phyloP scores from a whole-genome alignment of 2,329 filamentous ascomycete genomes.

The Fusarium vanettenii region DNA sequence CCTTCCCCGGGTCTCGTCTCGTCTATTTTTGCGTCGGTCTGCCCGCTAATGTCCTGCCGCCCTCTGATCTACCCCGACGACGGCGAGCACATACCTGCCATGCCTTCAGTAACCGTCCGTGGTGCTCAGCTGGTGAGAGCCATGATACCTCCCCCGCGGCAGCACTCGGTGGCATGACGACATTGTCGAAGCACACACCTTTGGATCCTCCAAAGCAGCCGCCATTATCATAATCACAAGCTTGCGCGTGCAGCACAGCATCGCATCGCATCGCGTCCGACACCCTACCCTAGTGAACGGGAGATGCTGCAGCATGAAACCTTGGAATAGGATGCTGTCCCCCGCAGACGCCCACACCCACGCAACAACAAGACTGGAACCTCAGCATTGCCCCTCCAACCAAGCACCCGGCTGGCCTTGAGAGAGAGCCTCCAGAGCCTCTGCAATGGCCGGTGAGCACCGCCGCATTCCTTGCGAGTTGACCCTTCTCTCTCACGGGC shows the following conservation, averaged over 20 bases:
- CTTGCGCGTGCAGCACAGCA: conserved; percentile 5
- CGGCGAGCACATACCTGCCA: conserved; percentile 20
- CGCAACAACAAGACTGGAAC: neutral
- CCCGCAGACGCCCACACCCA: conserved; percentile 1
- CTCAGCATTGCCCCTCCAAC: conserved; percentile 17
- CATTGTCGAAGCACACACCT: conserved; percentile 36
- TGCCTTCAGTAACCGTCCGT: conserved; percentile 11
- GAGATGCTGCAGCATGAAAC: conserved; percentile 1
- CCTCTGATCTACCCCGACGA: conserved; percentile 9
- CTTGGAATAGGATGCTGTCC: conserved; percentile 4
- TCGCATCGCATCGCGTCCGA: neutral
- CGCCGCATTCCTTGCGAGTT: conserved; percentile 17
- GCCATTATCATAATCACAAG: neutral
- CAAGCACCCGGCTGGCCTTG: neutral
- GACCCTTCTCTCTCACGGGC: neutral
- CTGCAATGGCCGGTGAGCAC: conserved; percentile 4
- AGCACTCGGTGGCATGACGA: conserved; percentile 41
- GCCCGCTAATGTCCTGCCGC: conserved; percentile 21
- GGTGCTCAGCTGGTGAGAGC: conserved; percentile 4
- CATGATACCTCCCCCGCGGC: conserved; percentile 34
- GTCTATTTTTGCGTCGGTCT: conserved; percentile 6
- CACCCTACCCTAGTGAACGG: neutral
- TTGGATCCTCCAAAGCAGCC: neutral
- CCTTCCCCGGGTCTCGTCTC: conserved; percentile 4
- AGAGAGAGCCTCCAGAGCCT: neutral